Conservation (phyloP, 2,329 filamentous ascomycete species). For the Aureobasidium leucospermi region DNA sequence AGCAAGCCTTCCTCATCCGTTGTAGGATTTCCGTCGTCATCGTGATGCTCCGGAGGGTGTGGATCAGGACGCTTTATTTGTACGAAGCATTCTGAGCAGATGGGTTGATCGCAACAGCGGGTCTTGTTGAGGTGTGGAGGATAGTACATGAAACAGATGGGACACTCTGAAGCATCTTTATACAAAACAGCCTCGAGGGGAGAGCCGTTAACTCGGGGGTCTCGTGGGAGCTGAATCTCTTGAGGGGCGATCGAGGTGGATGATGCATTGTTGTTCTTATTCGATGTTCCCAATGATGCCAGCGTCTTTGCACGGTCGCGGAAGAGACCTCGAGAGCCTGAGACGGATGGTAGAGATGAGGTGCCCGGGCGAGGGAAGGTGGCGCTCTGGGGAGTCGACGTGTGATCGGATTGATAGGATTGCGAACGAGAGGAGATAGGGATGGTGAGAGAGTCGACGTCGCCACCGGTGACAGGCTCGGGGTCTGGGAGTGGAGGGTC, state of each 20-base stretch:
- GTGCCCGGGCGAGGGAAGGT: conserved; percentile 57
- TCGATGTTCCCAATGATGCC: conserved; percentile 66
- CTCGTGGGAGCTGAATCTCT: conserved; percentile 71
- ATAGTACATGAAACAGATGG: conserved; percentile 94
- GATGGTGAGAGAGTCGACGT: conserved; percentile 66
- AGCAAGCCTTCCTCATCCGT: conserved; percentile 54
- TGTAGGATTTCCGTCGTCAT: conserved; percentile 29
- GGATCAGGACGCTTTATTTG: conserved; percentile 95
- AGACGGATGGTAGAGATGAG: conserved; percentile 42
- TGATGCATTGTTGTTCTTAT: conserved; percentile 66
- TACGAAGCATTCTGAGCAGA: conserved; percentile 98
- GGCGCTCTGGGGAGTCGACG: conserved; percentile 46
- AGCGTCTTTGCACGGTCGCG: conserved; percentile 83
- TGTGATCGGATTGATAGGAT: conserved; percentile 65
- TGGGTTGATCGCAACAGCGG: conserved; percentile 88
- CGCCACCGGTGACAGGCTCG: conserved; percentile 50
- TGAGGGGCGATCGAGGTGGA: conserved; percentile 61
- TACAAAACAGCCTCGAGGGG: conserved; percentile 88
- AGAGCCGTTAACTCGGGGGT: conserved; percentile 90
- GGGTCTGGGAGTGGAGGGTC: conserved; percentile 64
- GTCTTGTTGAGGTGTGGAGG: conserved; percentile 92
- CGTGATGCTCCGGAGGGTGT: conserved; percentile 72
- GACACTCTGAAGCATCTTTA: conserved; percentile 83
- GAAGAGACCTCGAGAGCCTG: conserved; percentile 49
- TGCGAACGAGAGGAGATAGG: conserved; percentile 71